These are phyloP conservation scores for Ophidiomyces ophidiicola DNA, from an alignment of 2,329 filamentous ascomycete species.

Conservation along the genomic window DNA sequence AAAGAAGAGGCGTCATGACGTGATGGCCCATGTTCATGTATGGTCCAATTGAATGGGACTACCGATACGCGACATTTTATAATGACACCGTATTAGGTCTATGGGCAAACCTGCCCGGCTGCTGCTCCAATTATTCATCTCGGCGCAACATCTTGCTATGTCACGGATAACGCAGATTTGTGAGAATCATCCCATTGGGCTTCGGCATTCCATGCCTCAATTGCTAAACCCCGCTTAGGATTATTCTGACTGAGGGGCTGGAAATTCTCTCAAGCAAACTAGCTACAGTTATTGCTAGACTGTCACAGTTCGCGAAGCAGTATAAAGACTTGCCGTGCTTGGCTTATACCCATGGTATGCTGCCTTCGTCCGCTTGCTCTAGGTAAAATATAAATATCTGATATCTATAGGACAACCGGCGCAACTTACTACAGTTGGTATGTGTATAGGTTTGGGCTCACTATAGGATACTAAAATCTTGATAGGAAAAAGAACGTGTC, in stretches of 20 bases:
- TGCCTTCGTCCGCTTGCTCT: background rate
- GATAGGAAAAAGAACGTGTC: conserved; percentile 9
- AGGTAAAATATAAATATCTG: background rate
- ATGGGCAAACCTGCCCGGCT: conserved; percentile 58
- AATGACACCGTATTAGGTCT: conserved; percentile 37
- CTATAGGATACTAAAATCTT: conserved; percentile 33
- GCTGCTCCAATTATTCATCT: conserved; percentile 76
- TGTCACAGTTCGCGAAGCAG: conserved; percentile 58
- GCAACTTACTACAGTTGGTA: conserved; percentile 54
- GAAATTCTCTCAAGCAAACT: conserved; percentile 67
- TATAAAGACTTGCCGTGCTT: conserved; percentile 62
- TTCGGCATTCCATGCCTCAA: no score
- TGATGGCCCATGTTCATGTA: conserved; percentile 53
- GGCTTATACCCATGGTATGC: conserved; percentile 61
- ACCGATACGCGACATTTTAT: conserved; percentile 5
- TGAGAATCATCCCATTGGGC: background rate
- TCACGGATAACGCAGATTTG: conserved; percentile 16
- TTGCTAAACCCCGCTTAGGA: conserved; percentile 47
- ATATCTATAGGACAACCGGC: conserved; percentile 27
- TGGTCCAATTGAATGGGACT: background rate
- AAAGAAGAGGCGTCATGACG: conserved; percentile 55
- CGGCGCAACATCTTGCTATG: conserved; percentile 42
- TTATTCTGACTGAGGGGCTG: conserved; percentile 62
- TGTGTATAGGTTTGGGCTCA: conserved; percentile 59
- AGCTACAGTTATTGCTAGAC: conserved; percentile 63